phyloP scores from a whole-genome alignment of 2,329 filamentous ascomycete genomes.

The Fusarium floridanum region DNA sequence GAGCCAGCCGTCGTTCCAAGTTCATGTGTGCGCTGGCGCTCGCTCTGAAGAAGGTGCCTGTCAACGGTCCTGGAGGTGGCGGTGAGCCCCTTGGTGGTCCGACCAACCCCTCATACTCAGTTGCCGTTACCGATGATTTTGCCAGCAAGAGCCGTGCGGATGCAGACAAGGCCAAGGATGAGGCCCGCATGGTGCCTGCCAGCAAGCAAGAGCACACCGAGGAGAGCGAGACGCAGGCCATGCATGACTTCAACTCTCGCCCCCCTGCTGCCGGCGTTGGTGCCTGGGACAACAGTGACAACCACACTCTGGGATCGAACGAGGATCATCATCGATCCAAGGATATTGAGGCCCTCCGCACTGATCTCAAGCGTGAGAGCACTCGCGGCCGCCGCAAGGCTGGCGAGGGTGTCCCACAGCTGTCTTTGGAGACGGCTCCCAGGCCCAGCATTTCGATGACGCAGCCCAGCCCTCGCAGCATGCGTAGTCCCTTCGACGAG shows the following conservation, averaged over 20 bases:
- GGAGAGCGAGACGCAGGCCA: slow-evolving; percentile 59
- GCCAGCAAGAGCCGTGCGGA: slow-evolving; percentile 74
- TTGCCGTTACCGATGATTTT: slow-evolving; percentile 77
- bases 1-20: slow-evolving; percentile 86
- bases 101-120: slow-evolving; percentile 84
- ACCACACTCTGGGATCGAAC: slow-evolving; percentile 42
- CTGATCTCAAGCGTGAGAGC: slow-evolving; percentile 57
- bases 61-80: slow-evolving; percentile 84
- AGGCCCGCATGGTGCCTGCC: slow-evolving; percentile 72
- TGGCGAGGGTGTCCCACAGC: slow-evolving; percentile 59
- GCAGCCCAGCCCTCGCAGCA: slow-evolving; percentile 49
- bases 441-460: slow-evolving; percentile 42
- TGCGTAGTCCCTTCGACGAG: slow-evolving; percentile 57
- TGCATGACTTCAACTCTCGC: slow-evolving; percentile 59
- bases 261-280: slow-evolving; percentile 44
- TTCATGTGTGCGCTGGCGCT: slow-evolving; percentile 95
- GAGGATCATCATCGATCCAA: slow-evolving; percentile 53
- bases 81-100: slow-evolving; percentile 71
- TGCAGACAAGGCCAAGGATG: slow-evolving; percentile 71
- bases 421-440: slow-evolving; percentile 46
- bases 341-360: slow-evolving; percentile 56
- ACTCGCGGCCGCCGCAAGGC: slow-evolving; percentile 64
- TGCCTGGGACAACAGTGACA: slow-evolving; percentile 44
- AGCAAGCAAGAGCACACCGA: slow-evolving; percentile 46
- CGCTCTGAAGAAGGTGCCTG: slow-evolving; percentile 88